Base-by-base conservation (phyloP, 768 basidiomycete genomes). In the Kwoniella shandongensis region DNA sequence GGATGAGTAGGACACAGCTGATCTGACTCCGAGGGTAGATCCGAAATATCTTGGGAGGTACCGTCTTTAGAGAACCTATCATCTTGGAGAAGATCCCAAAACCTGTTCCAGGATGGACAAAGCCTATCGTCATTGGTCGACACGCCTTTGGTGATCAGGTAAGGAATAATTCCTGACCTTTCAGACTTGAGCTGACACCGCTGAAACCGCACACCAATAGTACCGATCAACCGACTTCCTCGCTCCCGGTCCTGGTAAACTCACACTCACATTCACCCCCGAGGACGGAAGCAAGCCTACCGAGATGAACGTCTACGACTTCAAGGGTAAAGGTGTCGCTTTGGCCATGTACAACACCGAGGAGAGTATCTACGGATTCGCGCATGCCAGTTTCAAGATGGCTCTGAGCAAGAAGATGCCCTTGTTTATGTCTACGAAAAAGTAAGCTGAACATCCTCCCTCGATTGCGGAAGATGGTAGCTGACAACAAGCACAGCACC, bases 281-380 rank as follows among this genome's bases (percentile, higher is more conserved):
- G 79, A 81, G 4, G 85, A 87, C 60, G 90, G 92, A 13, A 80
- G 83, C n/a, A 77, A 82, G 26, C 58, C 80, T 80, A 38, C 87
- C 84, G 10, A 79, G 80, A 70, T 97, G 73, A 80, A 93, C 62
- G 91, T 99, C 38, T 98, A 89, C 69, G 87, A 97, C 78, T 99
- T 97, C 81, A 86, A 89, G 77, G 90, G 87, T 25, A 83, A 82
- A 54, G 96, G 96, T 65, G 89, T 97, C 29, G 93, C 92, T 3
- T 84, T 99, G 83, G 83, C 86, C 73, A 98, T 98, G 96, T 97
- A 98, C 81, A 97, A 97, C 79, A 97, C 92, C 5, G 91, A 97
- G 64, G 91, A 94, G 69, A 92, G 89, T 1, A 97, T 99, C 69
- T 81, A 80, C 17, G 94, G 94, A 20, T 99, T 99, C 73, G 94